These are phyloP conservation scores for Trichoderma harzianum DNA, from an alignment of 2,329 filamentous ascomycete genomes.

Conservation along the genomic window DNA sequence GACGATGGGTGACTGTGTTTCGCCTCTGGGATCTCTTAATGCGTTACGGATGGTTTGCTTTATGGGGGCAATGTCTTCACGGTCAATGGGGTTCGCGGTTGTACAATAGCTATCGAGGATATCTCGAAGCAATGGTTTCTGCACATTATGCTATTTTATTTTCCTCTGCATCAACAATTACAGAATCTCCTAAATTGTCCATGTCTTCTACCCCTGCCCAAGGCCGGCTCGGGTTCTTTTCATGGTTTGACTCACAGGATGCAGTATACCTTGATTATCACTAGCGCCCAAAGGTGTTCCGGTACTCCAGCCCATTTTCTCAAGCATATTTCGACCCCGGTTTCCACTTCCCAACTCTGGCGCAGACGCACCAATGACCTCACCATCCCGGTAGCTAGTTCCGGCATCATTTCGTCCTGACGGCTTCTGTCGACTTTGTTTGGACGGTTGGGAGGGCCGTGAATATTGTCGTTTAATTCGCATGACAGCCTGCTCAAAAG, in stretches of 20 bases:
- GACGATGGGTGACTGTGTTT: slow-evolving; percentile 39
- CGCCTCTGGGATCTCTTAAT: slow-evolving; percentile 60
- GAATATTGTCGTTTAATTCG: slow-evolving; percentile 51
- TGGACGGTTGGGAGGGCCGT: slow-evolving; percentile 45
- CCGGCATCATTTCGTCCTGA: slow-evolving; percentile 24
- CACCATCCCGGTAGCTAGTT: slow-evolving; percentile 70
- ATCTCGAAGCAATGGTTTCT: slow-evolving; percentile 62
- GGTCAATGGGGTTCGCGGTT: slow-evolving; percentile 69
- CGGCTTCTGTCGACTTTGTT: slow-evolving; percentile 34
- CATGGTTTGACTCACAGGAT: slow-evolving; percentile 81
- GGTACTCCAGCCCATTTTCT: slow-evolving; percentile 95
- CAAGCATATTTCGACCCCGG: slow-evolving; percentile 79
- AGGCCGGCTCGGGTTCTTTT: slow-evolving; percentile 83
- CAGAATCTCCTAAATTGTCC: slow-evolving; percentile 8
- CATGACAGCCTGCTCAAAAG: slow-evolving; percentile 47
- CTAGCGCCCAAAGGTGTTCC: slow-evolving; percentile 78
- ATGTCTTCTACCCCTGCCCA: slow-evolving; percentile 38
- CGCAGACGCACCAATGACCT: slow-evolving; percentile 80
- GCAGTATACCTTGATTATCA: slow-evolving; percentile 84
- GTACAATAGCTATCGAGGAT: slow-evolving; percentile 68
- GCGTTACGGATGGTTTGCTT: slow-evolving; percentile 70
- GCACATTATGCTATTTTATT: slow-evolving; percentile 46
- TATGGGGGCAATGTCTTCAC: slow-evolving; percentile 67
- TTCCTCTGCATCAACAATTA: slow-evolving; percentile 7
- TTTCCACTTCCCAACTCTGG: slow-evolving; percentile 81